phyloP scores from a whole-genome alignment of 441 rosid species.

The Bocquillonia castaneifolia region DNA sequence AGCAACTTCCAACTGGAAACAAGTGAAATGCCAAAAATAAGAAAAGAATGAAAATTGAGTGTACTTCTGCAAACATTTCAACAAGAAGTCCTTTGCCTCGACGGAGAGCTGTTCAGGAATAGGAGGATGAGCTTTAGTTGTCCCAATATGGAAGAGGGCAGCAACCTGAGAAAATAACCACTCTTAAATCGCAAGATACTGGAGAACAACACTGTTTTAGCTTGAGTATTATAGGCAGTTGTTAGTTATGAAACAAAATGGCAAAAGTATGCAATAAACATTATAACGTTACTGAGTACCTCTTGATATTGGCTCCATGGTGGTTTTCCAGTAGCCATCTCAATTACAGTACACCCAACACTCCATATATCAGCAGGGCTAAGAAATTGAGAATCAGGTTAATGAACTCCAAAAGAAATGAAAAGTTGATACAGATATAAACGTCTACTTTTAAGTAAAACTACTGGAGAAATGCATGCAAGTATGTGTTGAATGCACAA shows the following conservation, averaged over 20 bases:
- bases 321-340: slow-evolving; percentile 98
- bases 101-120: slow-evolving; percentile 83
- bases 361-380: slow-evolving; percentile 99
- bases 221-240: slow-evolving; percentile 4
- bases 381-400: slow-evolving; percentile 27
- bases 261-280: slow-evolving; percentile 12
- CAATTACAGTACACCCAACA: slow-evolving; percentile 96
- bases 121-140: slow-evolving; percentile 92
- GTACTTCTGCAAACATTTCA: slow-evolving; percentile 80
- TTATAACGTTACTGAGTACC: slow-evolving; percentile 39
- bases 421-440: no score
- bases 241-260: slow-evolving; percentile 7
- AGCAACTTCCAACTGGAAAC: slow-evolving; percentile 6
- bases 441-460: no score
- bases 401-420: slow-evolving; percentile 25
- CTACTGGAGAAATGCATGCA: no score
- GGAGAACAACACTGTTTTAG: slow-evolving; percentile 10
- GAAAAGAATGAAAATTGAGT: slow-evolving; percentile 7
- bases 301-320: slow-evolving; percentile 99
- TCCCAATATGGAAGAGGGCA: slow-evolving; percentile 87
- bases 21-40: background rate
- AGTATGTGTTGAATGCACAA: no score
- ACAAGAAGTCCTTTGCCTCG: slow-evolving; percentile 75
- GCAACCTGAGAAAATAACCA: slow-evolving; percentile 57
- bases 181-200: slow-evolving; percentile 23